Base-by-base conservation (phyloP, 2,329 filamentous ascomycete species). In the Botrytis pseudocinerea region DNA sequence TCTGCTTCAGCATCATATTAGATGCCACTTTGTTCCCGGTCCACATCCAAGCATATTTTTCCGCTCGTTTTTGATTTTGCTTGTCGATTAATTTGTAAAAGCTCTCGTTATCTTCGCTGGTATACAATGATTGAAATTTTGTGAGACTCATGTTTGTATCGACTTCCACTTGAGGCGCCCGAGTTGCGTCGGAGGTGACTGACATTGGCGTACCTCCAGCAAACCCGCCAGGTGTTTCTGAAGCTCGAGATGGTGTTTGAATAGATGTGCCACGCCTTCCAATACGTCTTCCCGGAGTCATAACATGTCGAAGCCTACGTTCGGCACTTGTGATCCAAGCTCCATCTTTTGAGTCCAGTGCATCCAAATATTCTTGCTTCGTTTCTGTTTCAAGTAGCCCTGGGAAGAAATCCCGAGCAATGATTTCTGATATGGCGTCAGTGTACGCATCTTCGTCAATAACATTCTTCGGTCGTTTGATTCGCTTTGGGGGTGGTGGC, bases 101-200 rank as follows among this genome's bases (percentile, higher is more conserved):
- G 78, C 93, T 97, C 81, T 98, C 96, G 80, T 98, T 98, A 81
- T 99, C 96, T 82, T 99, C 96, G 79, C 94, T 97, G 1, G 95
- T 99, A 83, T 98, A 98, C 77, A 93, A 95, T 4, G 92, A 88
- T 80, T 99, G 96, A 79, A 98, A 99, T 1, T 91, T 89, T 70
- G 91, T 90, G 1, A 99, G 87, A 74, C 92, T 94, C 85, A 98
- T 90, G 77, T 91, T 91, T 60, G 91, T 90, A 80, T 97, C 91
- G 28, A 93, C 85, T 46, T 86, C 82, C 73, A 84, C 84, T 69
- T 83, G 81, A 28, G 81, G 80, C 25, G 81, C 79, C 35, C 80
- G 78, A 9, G 79, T 81, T 16, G 82, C 80, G 44, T 81, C 80
- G 3, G 84, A 86, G 10, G 81, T 82, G 1, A 88, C 84, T 0